phyloP scores from a whole-genome alignment of 305 asterid genomes.

The Fraxinus sp. region DNA sequence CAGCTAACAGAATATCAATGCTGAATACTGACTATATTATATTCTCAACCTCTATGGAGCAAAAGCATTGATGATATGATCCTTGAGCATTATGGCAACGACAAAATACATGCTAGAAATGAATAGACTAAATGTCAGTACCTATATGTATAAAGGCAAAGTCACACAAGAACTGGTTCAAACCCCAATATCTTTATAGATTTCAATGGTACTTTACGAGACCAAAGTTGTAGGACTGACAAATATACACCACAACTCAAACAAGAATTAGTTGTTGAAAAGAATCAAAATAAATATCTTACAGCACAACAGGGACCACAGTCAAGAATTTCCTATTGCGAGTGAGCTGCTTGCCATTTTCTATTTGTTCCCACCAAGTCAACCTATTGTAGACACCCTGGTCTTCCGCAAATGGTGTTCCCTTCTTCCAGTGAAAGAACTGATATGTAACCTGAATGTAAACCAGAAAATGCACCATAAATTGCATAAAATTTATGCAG shows the following conservation, averaged over 20 bases:
- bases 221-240: background rate
- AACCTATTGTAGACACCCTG: constrained; percentile 15
- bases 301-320: constrained; percentile 11
- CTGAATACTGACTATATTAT: background rate
- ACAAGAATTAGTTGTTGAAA: background rate
- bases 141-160: background rate
- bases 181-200: background rate
- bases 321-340: constrained; percentile 7
- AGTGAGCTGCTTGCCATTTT: constrained; percentile 17
- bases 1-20: background rate
- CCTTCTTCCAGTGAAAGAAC: constrained; percentile 19
- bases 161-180: background rate
- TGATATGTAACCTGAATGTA: constrained; percentile 3
- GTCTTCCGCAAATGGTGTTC: constrained; percentile 17
- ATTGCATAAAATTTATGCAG: background rate
- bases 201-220: background rate
- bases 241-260: background rate
- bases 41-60: background rate
- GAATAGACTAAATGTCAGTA: background rate
- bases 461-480: background rate
- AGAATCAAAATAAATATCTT: background rate
- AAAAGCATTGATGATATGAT: background rate
- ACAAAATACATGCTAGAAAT: background rate
- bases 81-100: background rate
- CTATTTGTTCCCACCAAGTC: constrained; percentile 22